Base-by-base conservation (phyloP, 2,329 filamentous ascomycete species). In the Epichloe sp. region DNA sequence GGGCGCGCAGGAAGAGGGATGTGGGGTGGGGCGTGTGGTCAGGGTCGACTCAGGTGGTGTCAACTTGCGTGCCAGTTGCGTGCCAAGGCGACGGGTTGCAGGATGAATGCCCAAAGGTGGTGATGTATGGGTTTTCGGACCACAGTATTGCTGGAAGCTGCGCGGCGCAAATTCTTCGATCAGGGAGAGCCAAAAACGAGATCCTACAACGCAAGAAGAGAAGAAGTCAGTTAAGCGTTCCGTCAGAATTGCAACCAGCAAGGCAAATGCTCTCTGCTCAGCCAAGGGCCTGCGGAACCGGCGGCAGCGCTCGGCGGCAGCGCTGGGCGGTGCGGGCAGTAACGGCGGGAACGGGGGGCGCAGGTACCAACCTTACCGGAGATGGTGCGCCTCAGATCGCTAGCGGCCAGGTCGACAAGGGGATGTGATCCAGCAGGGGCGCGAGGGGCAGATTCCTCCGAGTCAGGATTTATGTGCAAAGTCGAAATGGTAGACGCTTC, bases 351-450 rank as follows among this genome's bases (percentile, higher is more conserved):
- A 34, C 51, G 40, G 53, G 53, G 48, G 48, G 51, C 53, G 47
- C 51, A 54, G 49, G 48, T 56, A 51, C 51, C 53, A 51, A 54
- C 49, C n/a, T 52, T 52, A 40, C 46, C 52, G 49, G 52, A 48
- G 45, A 51, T 44, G 48, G 52, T 46, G 38, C 49, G 49, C 47
- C 52, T 54, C 37, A 40, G 52, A 49, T 54, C 49, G 56, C 49
- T 54, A 53, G 56, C 54, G 54, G 55, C 50, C 56, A 58, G 58
- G 57, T 49, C 53, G 56, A 56, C 57, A 59, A 59, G 50, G 57
- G 58, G 15, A 6, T 38, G 43, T 19, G 35, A 17, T 10, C 15
- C 37, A n/a, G 17, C 48, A 43, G 44, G 48, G 35, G 46, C 23
- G 42, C 23, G 35, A 38, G 37, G 47, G 47, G 40, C 40, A 26